Evolutionary conservation across 352 stramenopile genomes (phyloP).

Genomic region (Globisporangium viniferum): DNA sequence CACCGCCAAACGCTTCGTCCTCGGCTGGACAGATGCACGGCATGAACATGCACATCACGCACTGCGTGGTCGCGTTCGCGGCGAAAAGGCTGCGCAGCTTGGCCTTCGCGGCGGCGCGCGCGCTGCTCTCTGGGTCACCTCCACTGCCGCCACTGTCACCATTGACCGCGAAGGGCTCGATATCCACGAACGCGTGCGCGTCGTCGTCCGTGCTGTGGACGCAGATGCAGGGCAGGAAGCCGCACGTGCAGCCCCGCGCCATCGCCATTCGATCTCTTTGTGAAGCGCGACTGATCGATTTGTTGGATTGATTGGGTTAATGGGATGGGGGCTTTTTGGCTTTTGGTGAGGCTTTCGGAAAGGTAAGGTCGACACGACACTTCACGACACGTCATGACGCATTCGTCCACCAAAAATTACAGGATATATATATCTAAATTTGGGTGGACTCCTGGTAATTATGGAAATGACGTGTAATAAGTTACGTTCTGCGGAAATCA

Average conservation of each 20-base stretch:
- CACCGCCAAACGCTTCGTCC: conserved; percentile 26
- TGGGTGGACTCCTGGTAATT: too few species aligned
- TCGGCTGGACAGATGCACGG: conserved; percentile 73
- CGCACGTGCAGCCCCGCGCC: conserved; percentile 42
- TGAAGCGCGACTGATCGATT: not conserved
- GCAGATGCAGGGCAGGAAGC: conserved; percentile 73
- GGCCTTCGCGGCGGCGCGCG: conserved; percentile 18
- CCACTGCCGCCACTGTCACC: not conserved
- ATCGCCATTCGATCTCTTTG: conserved; percentile 11
- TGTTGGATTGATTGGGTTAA: not conserved
- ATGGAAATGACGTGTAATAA: too few species aligned
- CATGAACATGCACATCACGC: conserved; percentile 71
- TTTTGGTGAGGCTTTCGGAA: not conserved
- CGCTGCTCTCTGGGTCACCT: not conserved
- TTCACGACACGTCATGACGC: not conserved
- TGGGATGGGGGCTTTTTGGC: not conserved
- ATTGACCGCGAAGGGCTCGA: not conserved
- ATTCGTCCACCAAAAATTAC: too few species aligned
- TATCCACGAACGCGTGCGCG: conserved; percentile 1
- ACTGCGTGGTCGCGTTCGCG: conserved; percentile 53
- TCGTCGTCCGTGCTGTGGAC: conserved; percentile 33
- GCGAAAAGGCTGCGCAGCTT: conserved; percentile 56
- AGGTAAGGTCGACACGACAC: not conserved
- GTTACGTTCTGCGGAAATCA: too few species aligned
- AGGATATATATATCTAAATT: too few species aligned